phyloP scores from a whole-genome alignment of 768 basidiomycete species.

The Suillus discolor region DNA sequence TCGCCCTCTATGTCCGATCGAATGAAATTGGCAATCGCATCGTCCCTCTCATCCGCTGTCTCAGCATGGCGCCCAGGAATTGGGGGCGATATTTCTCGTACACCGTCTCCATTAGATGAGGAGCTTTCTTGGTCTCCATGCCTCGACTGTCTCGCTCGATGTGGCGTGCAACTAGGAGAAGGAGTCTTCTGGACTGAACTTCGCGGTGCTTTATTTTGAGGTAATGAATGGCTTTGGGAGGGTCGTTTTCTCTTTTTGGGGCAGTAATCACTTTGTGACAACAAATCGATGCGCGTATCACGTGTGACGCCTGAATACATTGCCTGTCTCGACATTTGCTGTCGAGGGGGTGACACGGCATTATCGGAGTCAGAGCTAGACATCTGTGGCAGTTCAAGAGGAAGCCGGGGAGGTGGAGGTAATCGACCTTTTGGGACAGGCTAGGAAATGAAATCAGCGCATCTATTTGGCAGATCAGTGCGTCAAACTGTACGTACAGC shows the following conservation, averaged over 20 bases:
- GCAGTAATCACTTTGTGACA: constrained; percentile 25
- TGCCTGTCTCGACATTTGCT: constrained; percentile 5
- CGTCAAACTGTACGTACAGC: constrained; percentile 40
- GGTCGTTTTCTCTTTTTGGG: constrained; percentile 12
- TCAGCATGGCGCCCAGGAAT: constrained; percentile 32
- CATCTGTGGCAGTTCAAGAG: constrained; percentile 13
- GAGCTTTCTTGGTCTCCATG: neutral
- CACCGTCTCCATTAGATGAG: neutral
- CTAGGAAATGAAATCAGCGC: constrained; percentile 19
- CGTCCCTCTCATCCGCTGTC: constrained; percentile 42
- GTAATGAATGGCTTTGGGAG: neutral
- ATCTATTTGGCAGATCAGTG: neutral
- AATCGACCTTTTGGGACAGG: constrained; percentile 28
- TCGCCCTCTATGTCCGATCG: constrained; percentile 46
- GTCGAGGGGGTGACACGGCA: constrained; percentile 13
- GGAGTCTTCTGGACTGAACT: neutral
- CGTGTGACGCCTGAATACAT: constrained; percentile 23
- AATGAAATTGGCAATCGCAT: constrained; percentile 46
- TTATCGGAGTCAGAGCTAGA: constrained; percentile 25
- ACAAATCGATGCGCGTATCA: constrained; percentile 29
- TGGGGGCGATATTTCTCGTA: constrained; percentile 23
- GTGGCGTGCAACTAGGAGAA: neutral
- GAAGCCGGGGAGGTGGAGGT: constrained; percentile 22
- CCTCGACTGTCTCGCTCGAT: neutral
- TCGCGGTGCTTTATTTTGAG: neutral